These are phyloP conservation scores for Rhodotorula sp. DNA, from an alignment of 1,284 basidiomycete species.

Conservation along the genomic window DNA sequence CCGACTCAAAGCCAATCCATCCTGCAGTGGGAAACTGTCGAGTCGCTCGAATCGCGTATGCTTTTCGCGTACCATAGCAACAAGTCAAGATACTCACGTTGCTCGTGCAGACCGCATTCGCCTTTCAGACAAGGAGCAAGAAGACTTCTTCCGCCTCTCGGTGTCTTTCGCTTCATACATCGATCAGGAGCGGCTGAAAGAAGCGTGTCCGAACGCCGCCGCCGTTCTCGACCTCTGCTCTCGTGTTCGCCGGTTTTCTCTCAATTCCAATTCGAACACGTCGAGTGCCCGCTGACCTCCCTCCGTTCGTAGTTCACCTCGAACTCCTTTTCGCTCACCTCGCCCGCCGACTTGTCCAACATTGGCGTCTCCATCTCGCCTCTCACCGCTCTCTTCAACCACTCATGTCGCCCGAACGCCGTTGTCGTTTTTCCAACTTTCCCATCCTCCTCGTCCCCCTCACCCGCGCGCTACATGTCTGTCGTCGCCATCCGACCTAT, in stretches of 20 bases:
- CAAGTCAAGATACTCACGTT: not conserved
- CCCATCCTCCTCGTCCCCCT: constrained; percentile 51
- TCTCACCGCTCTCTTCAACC: constrained; percentile 75
- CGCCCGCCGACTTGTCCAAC: constrained; percentile 64
- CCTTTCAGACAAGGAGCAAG: constrained; percentile 18
- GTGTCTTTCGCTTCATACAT: constrained; percentile 47
- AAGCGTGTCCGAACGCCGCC: constrained; percentile 60
- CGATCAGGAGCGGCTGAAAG: constrained; percentile 47
- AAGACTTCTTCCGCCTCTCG: constrained; percentile 43
- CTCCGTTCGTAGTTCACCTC: constrained; percentile 64
- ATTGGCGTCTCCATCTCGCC: constrained; percentile 80
- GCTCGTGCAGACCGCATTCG: constrained; percentile 11
- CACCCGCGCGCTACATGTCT: constrained; percentile 57
- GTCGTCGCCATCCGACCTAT: constrained; percentile 69
- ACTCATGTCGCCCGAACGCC: constrained; percentile 86
- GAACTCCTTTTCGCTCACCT: constrained; percentile 82
- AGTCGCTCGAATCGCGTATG: constrained; percentile 69
- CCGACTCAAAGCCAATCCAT: not conserved
- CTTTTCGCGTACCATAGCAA: not conserved
- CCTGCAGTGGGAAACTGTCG: constrained; percentile 62
- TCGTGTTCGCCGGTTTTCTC: constrained; percentile 8
- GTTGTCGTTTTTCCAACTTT: constrained; percentile 77
- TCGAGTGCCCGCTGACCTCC: not conserved
- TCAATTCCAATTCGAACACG: too few species aligned
- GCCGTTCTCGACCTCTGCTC: constrained; percentile 59